phyloP scores from a whole-genome alignment of 331 rosid genomes.

The Malus hybrid region DNA sequence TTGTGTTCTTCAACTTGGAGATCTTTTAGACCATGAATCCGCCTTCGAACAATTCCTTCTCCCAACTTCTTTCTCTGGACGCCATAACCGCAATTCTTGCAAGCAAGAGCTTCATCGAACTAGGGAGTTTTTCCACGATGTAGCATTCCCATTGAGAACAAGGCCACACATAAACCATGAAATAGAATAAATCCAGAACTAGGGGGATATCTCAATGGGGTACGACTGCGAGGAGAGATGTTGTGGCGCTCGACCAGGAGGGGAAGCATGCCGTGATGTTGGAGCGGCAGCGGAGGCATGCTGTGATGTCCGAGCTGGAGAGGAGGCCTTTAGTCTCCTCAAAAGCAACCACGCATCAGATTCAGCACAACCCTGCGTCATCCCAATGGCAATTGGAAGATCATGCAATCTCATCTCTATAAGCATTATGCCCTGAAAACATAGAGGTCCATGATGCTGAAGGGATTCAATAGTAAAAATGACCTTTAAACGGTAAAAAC shows the following conservation, averaged over 20 bases:
- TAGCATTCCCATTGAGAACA: neutral
- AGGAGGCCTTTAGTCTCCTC: conserved; percentile 45
- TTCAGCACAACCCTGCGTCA: conserved; percentile 63
- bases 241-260: conserved; percentile 19
- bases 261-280: conserved; percentile 1
- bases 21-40: neutral
- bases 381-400: conserved; percentile 65
- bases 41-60: neutral
- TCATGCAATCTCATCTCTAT: conserved; percentile 47
- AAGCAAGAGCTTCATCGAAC: neutral
- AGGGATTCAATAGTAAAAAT: neutral
- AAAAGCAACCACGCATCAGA: conserved; percentile 78
- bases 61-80: neutral
- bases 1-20: neutral
- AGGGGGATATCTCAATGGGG: conserved; percentile 56
- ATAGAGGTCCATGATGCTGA: conserved; percentile 4
- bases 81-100: neutral
- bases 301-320: conserved; percentile 20
- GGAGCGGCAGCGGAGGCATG: neutral
- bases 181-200: conserved; percentile 6
- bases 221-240: conserved; percentile 3
- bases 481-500: neutral
- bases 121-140: neutral
- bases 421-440: conserved; percentile 63
- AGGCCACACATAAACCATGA: neutral